Evolutionary conservation across 306 rosid genomes (phyloP).

Genomic region (Chamaecrista fasciculata): DNA sequence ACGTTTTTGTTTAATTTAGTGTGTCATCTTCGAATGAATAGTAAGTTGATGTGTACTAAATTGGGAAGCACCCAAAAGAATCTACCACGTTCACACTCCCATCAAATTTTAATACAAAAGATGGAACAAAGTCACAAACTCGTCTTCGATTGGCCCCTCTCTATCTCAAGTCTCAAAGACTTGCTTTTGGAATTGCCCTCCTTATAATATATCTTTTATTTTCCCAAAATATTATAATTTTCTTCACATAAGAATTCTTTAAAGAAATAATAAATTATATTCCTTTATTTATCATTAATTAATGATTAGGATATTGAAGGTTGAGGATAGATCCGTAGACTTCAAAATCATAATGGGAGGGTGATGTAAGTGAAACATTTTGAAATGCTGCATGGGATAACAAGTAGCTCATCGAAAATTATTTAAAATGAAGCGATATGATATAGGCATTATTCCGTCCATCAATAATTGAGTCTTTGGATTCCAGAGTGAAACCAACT

Average conservation of each 20-base stretch:
- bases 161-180: neutral
- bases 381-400: slow-evolving; percentile 5
- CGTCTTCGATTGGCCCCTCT: no score
- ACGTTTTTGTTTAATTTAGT: neutral
- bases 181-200: neutral
- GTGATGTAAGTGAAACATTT: slow-evolving; percentile 17
- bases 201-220: neutral
- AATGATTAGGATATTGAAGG: neutral
- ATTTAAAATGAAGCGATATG: neutral
- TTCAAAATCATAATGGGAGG: slow-evolving; percentile 1
- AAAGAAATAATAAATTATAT: no score
- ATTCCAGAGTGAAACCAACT: neutral
- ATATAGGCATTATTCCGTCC: neutral
- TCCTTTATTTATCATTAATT: no score
- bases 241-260: neutral
- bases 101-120: no score
- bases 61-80: neutral
- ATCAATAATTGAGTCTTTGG: neutral
- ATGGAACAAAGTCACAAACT: no score
- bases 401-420: neutral
- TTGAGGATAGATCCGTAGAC: neutral
- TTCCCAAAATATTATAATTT: neutral
- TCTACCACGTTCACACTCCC: neutral
- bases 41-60: neutral
- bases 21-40: neutral